A percentile compares a stretch with the other conserved stretches of the same genome.
phyloP scores from a whole-genome alignment of 2,329 filamentous ascomycete genomes.

The Myrmaecium sp. region DNA sequence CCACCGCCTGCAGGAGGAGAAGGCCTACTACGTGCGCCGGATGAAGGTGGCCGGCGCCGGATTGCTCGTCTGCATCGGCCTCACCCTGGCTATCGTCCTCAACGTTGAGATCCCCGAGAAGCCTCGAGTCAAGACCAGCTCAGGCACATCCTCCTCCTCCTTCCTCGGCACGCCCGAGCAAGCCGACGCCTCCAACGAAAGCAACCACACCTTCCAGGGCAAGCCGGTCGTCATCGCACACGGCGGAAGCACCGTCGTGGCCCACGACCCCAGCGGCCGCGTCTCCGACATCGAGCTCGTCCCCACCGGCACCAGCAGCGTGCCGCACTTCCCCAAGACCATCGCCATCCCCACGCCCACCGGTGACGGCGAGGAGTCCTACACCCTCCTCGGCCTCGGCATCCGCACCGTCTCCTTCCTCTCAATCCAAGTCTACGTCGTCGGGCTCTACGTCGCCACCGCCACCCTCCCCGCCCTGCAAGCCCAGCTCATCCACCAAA shows the following conservation, averaged over 20 bases:
- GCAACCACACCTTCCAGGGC: slow-evolving; percentile 25
- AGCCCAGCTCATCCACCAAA: slow-evolving; percentile 53
- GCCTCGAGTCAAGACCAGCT: background rate
- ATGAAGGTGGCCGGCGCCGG: slow-evolving; percentile 1
- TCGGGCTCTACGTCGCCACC: slow-evolving; percentile 80
- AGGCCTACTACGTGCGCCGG: too few species aligned
- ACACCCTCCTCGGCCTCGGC: slow-evolving; percentile 76
- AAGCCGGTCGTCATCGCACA: slow-evolving; percentile 43
- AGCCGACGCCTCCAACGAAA: slow-evolving; percentile 14
- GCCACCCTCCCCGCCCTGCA: slow-evolving; percentile 71
- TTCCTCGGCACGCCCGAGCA: slow-evolving; percentile 2
- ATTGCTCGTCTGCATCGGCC: background rate
- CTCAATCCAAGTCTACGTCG: slow-evolving; percentile 81
- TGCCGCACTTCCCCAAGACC: slow-evolving; percentile 61
- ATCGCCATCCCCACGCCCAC: slow-evolving; percentile 41
- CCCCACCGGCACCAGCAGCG: slow-evolving; percentile 62
- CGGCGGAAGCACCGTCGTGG: slow-evolving; percentile 41
- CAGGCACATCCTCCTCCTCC: slow-evolving; percentile 1
- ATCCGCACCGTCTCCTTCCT: slow-evolving; percentile 83
- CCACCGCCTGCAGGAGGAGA: too few species aligned
- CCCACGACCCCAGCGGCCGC: slow-evolving; percentile 15
- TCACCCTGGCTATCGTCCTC: slow-evolving; percentile 2
- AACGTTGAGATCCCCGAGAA: too few species aligned
- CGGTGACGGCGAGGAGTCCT: slow-evolving; percentile 35
- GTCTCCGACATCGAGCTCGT: slow-evolving; percentile 54